Evolutionary conservation across 2,329 filamentous ascomycete species (phyloP), one percentile per base, ranked within the genome.

Genomic region (Saccharata proteae): DNA sequence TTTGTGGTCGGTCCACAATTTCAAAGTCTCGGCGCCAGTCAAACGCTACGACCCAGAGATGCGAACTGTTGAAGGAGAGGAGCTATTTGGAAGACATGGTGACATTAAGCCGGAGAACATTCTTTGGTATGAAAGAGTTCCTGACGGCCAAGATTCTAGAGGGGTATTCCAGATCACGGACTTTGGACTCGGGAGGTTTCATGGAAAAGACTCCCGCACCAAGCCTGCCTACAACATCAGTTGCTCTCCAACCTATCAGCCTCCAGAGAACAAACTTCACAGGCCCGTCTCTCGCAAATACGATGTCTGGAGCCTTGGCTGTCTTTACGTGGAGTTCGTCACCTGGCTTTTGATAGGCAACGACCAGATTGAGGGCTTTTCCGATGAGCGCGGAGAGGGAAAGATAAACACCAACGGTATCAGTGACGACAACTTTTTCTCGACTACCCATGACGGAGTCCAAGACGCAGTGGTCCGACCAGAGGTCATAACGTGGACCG

Each of bases 91-190:
- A 4, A 41, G 51, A 4, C 49, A 56, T 24, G 47, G 52, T 3
- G 46, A 55, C 26, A 41, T 60, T 6, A 60, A 58, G 11, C 50
- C 55, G 0, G 48, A 49, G 5, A 59, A 59, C 16, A 54, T 60
- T 5, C 40, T 59, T 1, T 47, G 45, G 38, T 56, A 47, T 17
- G 12, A 26, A 13, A 18, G 10, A 13, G 24, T 14, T 8, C 19
- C 8, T 11, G 12, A 35, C 26, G 30, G 36, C 4, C 5, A 34
- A 8, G 13, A 24, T 4, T n/a, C n/a, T n/a, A n/a, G n/a, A n/a
- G 48, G 43, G 2, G 29, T 43, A 3, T 37, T 55, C 1, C 41
- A 47, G 9, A 47, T 58, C n/a, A 38, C 54, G 0, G 55, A 57
- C 29, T 51, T 58, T 28, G 55, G 55, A 0, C 32, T 55, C 3